Evolutionary conservation across 768 basidiomycete genomes (phyloP), one percentile per base, ranked within the genome.

Genomic region (Saitozyma sp.): DNA sequence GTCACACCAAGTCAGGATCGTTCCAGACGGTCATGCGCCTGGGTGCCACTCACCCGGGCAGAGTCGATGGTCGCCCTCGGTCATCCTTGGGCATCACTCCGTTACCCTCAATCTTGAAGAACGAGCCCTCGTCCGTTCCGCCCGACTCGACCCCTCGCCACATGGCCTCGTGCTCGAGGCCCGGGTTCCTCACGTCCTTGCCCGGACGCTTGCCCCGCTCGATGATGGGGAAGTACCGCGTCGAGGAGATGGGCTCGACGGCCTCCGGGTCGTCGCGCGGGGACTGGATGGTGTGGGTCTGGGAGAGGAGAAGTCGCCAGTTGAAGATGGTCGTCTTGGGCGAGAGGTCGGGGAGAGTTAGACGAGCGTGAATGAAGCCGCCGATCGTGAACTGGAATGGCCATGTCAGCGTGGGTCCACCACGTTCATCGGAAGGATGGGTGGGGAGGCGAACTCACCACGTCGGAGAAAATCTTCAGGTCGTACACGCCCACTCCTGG

Each of bases 51-150:
- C 45, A 75, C 71, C 68, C 69, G 39, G 65, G 64, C 29, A 74
- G 50, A 50, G 75, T 76, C n/a, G 73, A 70, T 7, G 75, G 75
- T 41, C 75, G 50, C 7, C 63, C 65, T 37, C 61, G 61, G 38
- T 67, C 67, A 57, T 76, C 75, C 48, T 72, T 68, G 0, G 75
- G 75, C 65, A 76, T 61, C 43, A 59, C 40, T 16, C 60, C 57
- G 16, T 63, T 68, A 13, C 64, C 61, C 9, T 70, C 67, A 39
- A 64, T 56, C 10, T 52, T 58, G 16, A 29, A 29, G 29, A 65
- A 66, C 39, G 61, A 64, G 13, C 57, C 63, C n/a, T 49, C 54
- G 39, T 69, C 63, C 50, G 61, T 20, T 9, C 61, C 63, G 4
- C 61, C 64, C n/a, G 60, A 49, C 48, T 66, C 65, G 13, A 39